Percentiles rank a stretch among this genome's conserved stretches.
Conservation (phyloP, 2,329 filamentous ascomycete genomes). For the Colletotrichum sidae region DNA sequence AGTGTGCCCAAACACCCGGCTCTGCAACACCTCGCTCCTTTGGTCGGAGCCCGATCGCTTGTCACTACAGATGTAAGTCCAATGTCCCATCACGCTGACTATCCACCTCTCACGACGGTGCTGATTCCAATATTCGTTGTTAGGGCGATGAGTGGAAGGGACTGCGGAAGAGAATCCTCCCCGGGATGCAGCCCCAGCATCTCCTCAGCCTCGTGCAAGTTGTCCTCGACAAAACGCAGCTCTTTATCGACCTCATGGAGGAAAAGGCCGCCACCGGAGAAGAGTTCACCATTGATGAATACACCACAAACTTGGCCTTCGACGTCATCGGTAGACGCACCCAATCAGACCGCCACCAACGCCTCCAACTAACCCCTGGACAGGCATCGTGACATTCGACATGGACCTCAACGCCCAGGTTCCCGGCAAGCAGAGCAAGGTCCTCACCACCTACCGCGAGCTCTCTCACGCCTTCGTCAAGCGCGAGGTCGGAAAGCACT, state of each 20-base stretch:
- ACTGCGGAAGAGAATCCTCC: slow-evolving; percentile 27
- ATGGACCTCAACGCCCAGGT: slow-evolving; percentile 48
- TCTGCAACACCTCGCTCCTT: slow-evolving; percentile 26
- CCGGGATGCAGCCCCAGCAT: slow-evolving; percentile 31
- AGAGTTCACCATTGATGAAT: slow-evolving; percentile 44
- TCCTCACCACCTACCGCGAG: slow-evolving; percentile 40
- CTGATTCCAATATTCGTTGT: not conserved
- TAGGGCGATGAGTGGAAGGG: slow-evolving; percentile 32
- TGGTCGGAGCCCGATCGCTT: slow-evolving; percentile 29
- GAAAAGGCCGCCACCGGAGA: slow-evolving; percentile 41
- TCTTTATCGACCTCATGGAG: slow-evolving; percentile 43
- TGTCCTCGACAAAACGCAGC: slow-evolving; percentile 33
- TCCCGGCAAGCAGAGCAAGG: slow-evolving; percentile 41
- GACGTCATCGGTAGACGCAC: slow-evolving; percentile 49
- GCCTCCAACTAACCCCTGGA: not conserved
- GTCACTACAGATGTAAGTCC: slow-evolving; percentile 23
- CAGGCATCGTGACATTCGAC: slow-evolving; percentile 47
- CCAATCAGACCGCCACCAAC: slow-evolving; percentile 23
- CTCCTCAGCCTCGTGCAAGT: slow-evolving; percentile 48
- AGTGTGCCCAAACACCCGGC: slow-evolving; percentile 33
- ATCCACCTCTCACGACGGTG: too few relatives aligned
- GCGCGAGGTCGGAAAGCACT: slow-evolving; percentile 39
- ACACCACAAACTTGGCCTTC: slow-evolving; percentile 49
- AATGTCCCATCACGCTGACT: too few relatives aligned
- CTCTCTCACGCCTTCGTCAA: slow-evolving; percentile 31